Conservation (phyloP, 2,329 filamentous ascomycete genomes). For the Aspergillaceae sp. region DNA sequence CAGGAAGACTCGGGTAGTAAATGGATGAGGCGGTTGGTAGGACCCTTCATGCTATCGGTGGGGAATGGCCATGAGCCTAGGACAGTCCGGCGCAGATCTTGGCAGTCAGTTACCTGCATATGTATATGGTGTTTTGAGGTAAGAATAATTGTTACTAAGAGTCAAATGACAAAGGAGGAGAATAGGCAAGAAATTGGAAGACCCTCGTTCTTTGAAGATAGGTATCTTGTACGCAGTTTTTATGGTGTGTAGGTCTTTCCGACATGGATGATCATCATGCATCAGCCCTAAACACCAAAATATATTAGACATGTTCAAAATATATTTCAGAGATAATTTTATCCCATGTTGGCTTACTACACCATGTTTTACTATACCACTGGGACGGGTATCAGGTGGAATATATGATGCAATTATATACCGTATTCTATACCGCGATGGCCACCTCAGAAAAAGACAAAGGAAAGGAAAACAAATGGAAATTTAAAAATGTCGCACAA, state of each 20-base stretch:
- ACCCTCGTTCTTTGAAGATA: no score
- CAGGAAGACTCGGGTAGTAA: background rate
- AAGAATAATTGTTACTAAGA: background rate
- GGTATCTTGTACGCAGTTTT: no score
- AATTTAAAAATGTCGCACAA: constrained; percentile 1
- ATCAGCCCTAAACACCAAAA: no score
- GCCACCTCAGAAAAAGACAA: constrained; percentile 1
- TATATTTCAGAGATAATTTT: no score
- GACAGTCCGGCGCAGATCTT: background rate
- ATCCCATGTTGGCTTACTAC: no score
- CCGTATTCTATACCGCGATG: background rate
- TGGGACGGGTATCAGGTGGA: background rate
- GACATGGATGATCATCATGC: no score
- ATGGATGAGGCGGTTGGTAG: no score
- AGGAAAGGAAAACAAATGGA: constrained; percentile 4
- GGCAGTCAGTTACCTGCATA: background rate
- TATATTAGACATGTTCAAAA: no score
- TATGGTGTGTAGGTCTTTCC: no score
- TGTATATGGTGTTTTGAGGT: no score
- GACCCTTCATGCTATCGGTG: background rate
- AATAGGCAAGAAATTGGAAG: background rate
- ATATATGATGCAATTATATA: background rate
- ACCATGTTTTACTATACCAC: no score
- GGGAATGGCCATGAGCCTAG: background rate
- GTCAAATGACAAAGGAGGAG: background rate